Evolutionary conservation across 305 asterid genomes (phyloP), one percentile per base, ranked within the genome.

Genomic region (Ruellia speciosa): DNA sequence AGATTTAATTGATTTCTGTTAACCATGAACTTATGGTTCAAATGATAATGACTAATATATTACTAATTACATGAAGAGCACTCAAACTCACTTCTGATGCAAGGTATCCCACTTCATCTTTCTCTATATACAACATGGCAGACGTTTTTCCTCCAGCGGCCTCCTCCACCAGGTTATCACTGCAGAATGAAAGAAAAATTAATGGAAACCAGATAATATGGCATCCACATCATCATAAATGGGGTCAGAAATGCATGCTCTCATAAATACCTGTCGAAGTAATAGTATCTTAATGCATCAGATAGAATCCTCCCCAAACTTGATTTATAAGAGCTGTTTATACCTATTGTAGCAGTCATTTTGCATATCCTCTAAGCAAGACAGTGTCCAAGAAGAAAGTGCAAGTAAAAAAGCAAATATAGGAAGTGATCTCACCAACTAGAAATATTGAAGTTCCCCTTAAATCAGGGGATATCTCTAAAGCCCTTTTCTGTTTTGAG

Each of bases 361-460:
- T 60, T 5, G 3, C 15, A n/a, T 2, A 52, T 43, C 19, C 48
- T 53, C 37, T 9, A 58, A 59, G 43, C 51, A 28, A 45, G 46
- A 49, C 10, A 63, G 40, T 50, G 17, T 19, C 35, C 58, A 19
- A 50, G n/a, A 65, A 17, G 14, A 46, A 59, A 4, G 20, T 41
- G 5, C 51, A 37, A 46, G 2, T 31, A 56, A 34, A 66, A 60
- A 41, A 3, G 12, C 19, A 52, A 40, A 56, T 31, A 52, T 8
- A 45, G 17, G 33, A 64, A 39, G 49, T 2, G 16, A 7, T 24
- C 94, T 79, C 72, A 92, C 98, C 98, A 63, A 88, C 80, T 54
- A 88, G 84, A 71, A 80, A 92, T 39, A 92, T 64, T 57, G 82
- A 88, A 65, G 98, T 80, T 70, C 98, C 98, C 76, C 71, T 92